Percentiles rank a stretch among this genome's conserved stretches.
Conservation (phyloP, 2,329 filamentous ascomycete genomes). For the Teratosphaeria destructans region DNA sequence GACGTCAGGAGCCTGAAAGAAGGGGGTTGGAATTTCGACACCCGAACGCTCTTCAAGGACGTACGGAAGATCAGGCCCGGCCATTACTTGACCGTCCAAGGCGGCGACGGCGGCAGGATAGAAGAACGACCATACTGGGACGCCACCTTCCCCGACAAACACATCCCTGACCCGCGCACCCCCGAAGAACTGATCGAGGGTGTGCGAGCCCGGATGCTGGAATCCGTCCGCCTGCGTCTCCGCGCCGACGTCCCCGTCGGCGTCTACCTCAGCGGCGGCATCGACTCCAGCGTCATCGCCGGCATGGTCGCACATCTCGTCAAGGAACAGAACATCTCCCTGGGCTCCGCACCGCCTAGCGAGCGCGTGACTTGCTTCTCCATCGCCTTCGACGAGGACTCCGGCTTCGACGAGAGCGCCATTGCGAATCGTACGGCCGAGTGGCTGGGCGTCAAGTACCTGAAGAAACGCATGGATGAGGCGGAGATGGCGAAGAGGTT, state of each 20-base stretch:
- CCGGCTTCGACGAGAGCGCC: conserved; percentile 40
- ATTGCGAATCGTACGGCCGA: conserved; percentile 40
- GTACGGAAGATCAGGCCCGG: conserved; percentile 39
- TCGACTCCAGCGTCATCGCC: conserved; percentile 48
- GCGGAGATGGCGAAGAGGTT: conserved; percentile 33
- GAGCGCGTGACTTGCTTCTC: conserved; percentile 39
- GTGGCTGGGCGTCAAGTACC: conserved; percentile 36
- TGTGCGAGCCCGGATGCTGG: conserved; percentile 41
- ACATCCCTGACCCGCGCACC: conserved; percentile 30
- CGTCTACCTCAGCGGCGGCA: conserved; percentile 47
- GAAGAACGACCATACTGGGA: conserved; percentile 44
- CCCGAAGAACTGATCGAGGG: conserved; percentile 42
- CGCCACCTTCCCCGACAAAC: conserved; percentile 38
- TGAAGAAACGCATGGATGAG: conserved; percentile 36
- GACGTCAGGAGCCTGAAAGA: conserved; percentile 38
- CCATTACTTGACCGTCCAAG: conserved; percentile 32
- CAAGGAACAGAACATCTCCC: conserved; percentile 34
- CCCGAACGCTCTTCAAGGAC: conserved; percentile 41
- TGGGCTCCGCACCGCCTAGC: conserved; percentile 36
- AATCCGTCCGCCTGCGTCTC: conserved; percentile 43
- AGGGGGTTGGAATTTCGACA: conserved; percentile 35
- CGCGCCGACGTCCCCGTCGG: conserved; percentile 49
- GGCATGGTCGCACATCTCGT: conserved; percentile 46
- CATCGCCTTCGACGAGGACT: conserved; percentile 42
- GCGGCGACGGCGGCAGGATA: conserved; percentile 25